phyloP scores from a whole-genome alignment of 208 protist genomes.

The Plasmodiophora brassicae region DNA sequence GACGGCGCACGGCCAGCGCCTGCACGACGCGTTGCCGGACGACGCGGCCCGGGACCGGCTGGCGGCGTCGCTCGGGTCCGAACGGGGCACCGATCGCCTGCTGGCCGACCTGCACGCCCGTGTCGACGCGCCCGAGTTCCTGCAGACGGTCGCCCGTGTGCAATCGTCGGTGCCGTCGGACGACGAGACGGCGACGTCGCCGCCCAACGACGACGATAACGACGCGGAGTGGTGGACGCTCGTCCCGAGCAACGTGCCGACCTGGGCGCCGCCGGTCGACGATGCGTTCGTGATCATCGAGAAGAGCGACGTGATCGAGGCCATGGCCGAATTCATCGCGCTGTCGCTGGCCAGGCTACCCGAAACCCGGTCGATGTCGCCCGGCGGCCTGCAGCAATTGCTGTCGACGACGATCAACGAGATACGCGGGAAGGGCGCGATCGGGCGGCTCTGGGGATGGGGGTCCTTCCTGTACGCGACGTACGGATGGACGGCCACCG shows the following conservation, averaged over 20 bases:
- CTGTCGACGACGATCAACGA: not conserved
- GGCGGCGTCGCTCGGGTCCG: no score
- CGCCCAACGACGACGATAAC: not conserved
- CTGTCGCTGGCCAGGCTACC: not conserved
- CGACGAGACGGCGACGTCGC: not conserved
- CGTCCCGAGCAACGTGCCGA: not conserved
- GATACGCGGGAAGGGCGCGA: not conserved
- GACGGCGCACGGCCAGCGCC: no score
- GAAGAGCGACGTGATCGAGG: constrained; percentile 16
- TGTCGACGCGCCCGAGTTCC: not conserved
- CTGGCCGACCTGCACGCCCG: not conserved
- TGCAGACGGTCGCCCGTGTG: not conserved
- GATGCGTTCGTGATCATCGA: not conserved
- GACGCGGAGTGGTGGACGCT: not conserved
- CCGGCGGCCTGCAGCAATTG: not conserved
- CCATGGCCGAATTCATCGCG: constrained; percentile 24
- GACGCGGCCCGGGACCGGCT: no score
- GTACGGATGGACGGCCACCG: not conserved
- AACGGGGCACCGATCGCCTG: not conserved
- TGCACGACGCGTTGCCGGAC: no score
- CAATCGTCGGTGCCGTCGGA: not conserved
- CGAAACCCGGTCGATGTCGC: not conserved
- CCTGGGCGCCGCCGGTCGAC: not conserved
- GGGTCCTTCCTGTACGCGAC: not conserved
- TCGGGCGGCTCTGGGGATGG: not conserved